Evolutionary conservation across 208 protist genomes (phyloP).

Genomic region (Acanthamoeba sp.): DNA sequence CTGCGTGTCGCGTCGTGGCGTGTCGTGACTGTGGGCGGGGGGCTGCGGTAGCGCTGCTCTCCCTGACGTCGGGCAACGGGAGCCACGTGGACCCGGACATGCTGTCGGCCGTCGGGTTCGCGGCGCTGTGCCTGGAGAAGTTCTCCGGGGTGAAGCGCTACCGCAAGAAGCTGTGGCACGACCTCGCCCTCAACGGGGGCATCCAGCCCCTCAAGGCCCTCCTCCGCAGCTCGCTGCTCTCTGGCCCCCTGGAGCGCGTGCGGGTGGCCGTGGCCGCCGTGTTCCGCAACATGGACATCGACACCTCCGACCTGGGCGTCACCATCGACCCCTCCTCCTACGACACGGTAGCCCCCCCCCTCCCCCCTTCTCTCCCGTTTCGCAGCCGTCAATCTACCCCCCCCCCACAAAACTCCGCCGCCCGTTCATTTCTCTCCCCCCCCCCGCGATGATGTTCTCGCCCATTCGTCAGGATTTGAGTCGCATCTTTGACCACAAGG

Average conservation of each 20-base stretch:
- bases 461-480: not conserved
- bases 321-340: constrained; percentile 1
- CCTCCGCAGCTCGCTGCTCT: constrained; percentile 4
- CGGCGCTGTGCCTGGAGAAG: not conserved
- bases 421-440: not conserved
- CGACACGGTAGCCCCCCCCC: not conserved
- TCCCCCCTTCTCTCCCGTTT: not conserved
- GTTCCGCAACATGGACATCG: constrained; percentile 7
- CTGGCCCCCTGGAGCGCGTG: not conserved
- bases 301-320: constrained; percentile 2
- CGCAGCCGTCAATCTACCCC: not conserved
- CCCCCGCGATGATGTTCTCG: not conserved
- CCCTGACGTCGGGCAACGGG: not conserved
- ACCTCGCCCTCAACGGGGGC: constrained; percentile 16
- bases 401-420: too few relatives aligned
- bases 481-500: not conserved
- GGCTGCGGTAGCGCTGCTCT: not conserved
- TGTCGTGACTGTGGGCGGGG: too few relatives aligned
- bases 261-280: not conserved
- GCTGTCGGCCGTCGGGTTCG: not conserved
- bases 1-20: too few relatives aligned
- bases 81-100: not conserved
- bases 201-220: not conserved
- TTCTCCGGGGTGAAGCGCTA: constrained; percentile 4
- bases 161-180: constrained; percentile 26